Evolutionary conservation across 768 basidiomycete species (phyloP), one percentile per base, ranked within the genome.

Genomic region (Sarcodon sp.): DNA sequence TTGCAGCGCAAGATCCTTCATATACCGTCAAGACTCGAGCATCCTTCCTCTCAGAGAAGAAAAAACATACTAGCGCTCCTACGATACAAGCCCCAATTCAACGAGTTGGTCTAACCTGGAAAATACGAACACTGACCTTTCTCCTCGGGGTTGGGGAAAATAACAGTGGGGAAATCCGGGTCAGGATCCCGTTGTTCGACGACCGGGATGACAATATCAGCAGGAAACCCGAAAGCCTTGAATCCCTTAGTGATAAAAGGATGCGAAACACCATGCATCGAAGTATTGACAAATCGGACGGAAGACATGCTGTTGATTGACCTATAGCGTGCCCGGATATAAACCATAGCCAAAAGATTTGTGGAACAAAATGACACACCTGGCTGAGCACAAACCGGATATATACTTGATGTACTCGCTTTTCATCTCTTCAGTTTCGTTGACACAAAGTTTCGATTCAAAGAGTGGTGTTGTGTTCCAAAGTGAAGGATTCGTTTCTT

Each of bases 71-170:
- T 63, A 75, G 61, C 35, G 76, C 74, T 12, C 77, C 75, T 76
- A 48, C 34, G 35, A 27, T 43, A 33, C 6, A 47, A 4, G 27
- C 50, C 51, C 43, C 38, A 18, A 11, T 18, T 46, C 8, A 32
- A 33, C 21, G 21, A 27, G 21, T 27, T 27, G 21, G 7, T 12
- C 18, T 11, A 4, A 21, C 36, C 10, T 33, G 9, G 18, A 15
- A 43, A 13, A 12, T 35, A 10, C 12, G 31, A 34, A 11, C 8
- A 47, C 63, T 48, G 57, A 77, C 90, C 90, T 64, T 86, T 82
- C 61, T 93, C 90, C 61, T 93, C 90, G 1, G 90, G 90, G 57
- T 93, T 93, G 2, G 90, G 90, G 61, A 87, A 91, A 16, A 64
- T 66, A 13, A 92, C 85, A 4, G 89, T 90, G 3, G 87, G 78